These are phyloP conservation scores for Kokia cookei DNA, from an alignment of 441 rosid genomes.

Conservation along the genomic window DNA sequence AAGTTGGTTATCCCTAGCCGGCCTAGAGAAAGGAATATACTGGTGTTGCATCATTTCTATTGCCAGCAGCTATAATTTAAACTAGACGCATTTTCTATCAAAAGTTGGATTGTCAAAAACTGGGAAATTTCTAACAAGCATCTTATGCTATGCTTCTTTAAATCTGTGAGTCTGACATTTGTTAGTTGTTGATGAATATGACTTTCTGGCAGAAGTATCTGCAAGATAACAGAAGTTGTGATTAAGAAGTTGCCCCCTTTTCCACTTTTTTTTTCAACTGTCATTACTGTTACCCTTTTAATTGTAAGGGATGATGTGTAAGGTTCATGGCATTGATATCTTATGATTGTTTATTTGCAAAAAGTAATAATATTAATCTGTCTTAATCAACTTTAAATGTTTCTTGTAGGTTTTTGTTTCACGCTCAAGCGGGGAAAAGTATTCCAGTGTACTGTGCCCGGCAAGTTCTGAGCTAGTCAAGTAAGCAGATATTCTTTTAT, in stretches of 20 bases:
- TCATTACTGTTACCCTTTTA: neutral
- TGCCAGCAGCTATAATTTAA: neutral
- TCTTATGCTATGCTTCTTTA: neutral
- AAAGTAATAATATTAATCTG: neutral
- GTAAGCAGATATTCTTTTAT: conserved; percentile 34
- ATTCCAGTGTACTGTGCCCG: conserved; percentile 76
- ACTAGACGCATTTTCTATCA: neutral
- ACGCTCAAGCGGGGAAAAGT: conserved; percentile 58
- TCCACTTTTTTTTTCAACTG: neutral
- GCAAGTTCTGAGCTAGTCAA: conserved; percentile 37
- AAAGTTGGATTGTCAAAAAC: neutral
- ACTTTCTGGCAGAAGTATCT: neutral
- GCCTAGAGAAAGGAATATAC: neutral
- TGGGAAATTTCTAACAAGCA: neutral
- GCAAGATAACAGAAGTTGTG: neutral
- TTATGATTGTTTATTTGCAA: neutral
- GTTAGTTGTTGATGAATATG: neutral
- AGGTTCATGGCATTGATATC: neutral
- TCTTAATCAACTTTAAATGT: neutral
- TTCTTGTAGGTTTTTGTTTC: conserved; percentile 66
- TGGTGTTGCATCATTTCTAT: neutral
- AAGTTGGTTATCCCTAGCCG: conserved; percentile 26
- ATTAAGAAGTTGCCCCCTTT: neutral
- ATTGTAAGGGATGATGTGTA: neutral
- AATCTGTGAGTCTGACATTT: neutral